phyloP scores from a whole-genome alignment of 352 stramenopile genomes.

The Thalassiosira mediterranea region DNA sequence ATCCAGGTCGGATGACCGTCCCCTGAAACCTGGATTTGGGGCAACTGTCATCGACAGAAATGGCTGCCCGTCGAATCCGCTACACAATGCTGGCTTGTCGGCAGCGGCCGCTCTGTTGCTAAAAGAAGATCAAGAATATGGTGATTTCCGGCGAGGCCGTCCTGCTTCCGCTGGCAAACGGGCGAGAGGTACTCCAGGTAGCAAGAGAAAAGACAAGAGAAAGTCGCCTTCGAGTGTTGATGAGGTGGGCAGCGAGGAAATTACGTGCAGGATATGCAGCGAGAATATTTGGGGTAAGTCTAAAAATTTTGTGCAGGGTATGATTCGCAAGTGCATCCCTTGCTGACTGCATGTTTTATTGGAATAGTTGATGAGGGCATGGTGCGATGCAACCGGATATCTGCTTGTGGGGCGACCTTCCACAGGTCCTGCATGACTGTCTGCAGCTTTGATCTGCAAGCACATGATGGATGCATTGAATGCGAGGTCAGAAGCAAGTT shows the following conservation, averaged over 20 bases:
- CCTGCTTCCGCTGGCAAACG: too few species aligned
- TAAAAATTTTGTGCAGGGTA: background rate
- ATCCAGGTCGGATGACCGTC: too few species aligned
- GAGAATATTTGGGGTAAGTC: too few species aligned
- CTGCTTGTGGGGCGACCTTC: slow-evolving; percentile 17
- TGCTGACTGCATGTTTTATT: background rate
- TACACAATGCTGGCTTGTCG: background rate
- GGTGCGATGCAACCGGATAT: slow-evolving; percentile 13
- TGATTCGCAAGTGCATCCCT: background rate
- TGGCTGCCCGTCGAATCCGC: background rate
- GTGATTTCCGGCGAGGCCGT: background rate
- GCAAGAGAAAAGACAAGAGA: too few species aligned
- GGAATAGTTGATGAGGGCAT: slow-evolving; percentile 11
- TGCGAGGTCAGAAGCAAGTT: slow-evolving; percentile 1
- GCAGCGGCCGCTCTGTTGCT: background rate
- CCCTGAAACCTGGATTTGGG: too few species aligned
- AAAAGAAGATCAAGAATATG: background rate
- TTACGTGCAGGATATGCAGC: too few species aligned
- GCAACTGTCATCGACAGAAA: slow-evolving; percentile 1
- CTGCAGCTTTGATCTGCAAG: slow-evolving; percentile 9
- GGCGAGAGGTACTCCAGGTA: too few species aligned
- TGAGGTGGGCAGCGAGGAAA: too few species aligned
- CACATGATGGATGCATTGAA: slow-evolving; percentile 20
- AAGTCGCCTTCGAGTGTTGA: too few species aligned
- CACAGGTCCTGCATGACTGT: slow-evolving; percentile 13